These are phyloP conservation scores for Ceratocystis eucalypticola DNA, from an alignment of 2,329 filamentous ascomycete species.

Conservation along the genomic window DNA sequence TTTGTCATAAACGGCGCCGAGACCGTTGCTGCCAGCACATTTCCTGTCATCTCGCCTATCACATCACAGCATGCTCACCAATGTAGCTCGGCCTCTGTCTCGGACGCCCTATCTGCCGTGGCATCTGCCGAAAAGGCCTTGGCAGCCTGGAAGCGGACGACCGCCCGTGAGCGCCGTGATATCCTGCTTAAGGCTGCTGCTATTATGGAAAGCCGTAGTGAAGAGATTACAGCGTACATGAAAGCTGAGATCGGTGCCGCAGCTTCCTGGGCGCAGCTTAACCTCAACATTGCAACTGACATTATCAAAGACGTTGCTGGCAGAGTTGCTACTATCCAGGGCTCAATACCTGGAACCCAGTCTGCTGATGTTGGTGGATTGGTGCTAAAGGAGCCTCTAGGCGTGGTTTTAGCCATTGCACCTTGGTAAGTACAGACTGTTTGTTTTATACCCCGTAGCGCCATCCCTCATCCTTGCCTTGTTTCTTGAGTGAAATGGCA, in stretches of 20 bases:
- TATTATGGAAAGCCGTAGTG: constrained; percentile 43
- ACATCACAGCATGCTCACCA: constrained; percentile 40
- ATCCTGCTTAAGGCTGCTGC: constrained; percentile 58
- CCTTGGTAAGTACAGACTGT: constrained; percentile 48
- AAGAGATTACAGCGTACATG: constrained; percentile 50
- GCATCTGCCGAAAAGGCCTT: constrained; percentile 51
- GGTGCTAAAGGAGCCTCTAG: constrained; percentile 61
- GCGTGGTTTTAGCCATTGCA: constrained; percentile 65
- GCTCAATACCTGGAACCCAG: constrained; percentile 27
- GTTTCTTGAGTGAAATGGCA: neutral
- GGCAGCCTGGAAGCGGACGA: constrained; percentile 52
- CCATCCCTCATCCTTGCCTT: neutral
- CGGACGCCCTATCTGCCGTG: constrained; percentile 41
- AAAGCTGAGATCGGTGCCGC: constrained; percentile 34
- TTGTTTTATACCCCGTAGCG: no score
- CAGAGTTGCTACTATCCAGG: constrained; percentile 29
- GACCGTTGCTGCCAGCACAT: constrained; percentile 33
- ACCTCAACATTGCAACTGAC: constrained; percentile 28
- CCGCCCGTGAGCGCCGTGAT: constrained; percentile 47
- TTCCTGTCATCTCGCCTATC: constrained; percentile 43
- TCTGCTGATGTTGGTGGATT: constrained; percentile 37
- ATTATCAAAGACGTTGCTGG: constrained; percentile 33
- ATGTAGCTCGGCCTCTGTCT: constrained; percentile 42
- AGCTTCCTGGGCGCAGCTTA: constrained; percentile 31
- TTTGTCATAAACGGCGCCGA: constrained; percentile 35